Evolutionary conservation across 495 filamentous ascomycete genomes (phyloP), one percentile per base, ranked within the genome.

Genomic region (Penicillium fimorum): DNA sequence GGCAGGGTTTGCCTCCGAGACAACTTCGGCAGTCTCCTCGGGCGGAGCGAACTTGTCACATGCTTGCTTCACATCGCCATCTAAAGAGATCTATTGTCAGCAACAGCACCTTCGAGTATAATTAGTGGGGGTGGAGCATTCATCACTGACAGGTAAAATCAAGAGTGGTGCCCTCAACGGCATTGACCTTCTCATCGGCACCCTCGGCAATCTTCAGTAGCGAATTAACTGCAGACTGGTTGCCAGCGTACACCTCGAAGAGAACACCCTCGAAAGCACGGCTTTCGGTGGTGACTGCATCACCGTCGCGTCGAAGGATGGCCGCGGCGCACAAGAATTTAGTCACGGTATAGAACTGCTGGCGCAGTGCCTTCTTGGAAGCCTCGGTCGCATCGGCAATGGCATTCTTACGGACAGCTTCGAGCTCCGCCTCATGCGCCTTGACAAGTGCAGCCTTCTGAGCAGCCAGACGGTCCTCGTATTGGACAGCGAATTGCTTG

Each of bases 181-280:
- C 86, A 46, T 70, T 64, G 1, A 91, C 82, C 60, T 78, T 81
- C 55, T 97, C 92, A 33, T 89, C 84, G 24, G 81, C 82, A 25
- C 92, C 94, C 44, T 90, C 78, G 53, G 96, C 88, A 38, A 99
- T 76, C 73, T 90, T 96, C 60, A 91, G 68, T 78, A 96, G 93
- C 12, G 89, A 83, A 35, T 81, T 76, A 15, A 99, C 90, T 17
- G 92, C 92, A 61, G 82, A 80, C 47, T 87, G 81, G 60, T 91
- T 88, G 30, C 95, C 95, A 20, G 84, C 87, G 70, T 99, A 99
- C 38, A 97, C 87, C 63, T 89, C 79, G 49, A 92, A 84, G 41
- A 99, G 79, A 27, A 94, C 87, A 49, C 89, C 91, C 72, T 99
- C 95, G 56, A 97, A 88, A 42, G 92, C 94, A 71, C 83, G 83